Evolutionary conservation across 495 filamentous ascomycete species (phyloP).

Genomic region (Jackrogersella minutella): DNA sequence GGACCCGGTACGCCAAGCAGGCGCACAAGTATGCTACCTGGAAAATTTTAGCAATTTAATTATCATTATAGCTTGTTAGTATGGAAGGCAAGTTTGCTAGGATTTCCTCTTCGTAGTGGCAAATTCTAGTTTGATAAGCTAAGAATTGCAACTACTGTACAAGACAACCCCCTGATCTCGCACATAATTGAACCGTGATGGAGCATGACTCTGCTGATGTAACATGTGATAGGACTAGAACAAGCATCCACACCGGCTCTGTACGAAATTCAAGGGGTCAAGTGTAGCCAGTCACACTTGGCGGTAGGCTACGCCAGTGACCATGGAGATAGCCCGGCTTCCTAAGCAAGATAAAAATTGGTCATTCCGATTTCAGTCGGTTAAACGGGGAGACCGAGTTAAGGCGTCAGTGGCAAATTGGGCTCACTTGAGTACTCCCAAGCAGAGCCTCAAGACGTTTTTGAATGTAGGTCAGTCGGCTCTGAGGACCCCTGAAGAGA

Average conservation of each 20-base stretch:
- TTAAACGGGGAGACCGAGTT: background rate
- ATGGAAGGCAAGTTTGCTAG: background rate
- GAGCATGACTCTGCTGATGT: background rate
- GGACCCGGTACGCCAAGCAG: slow-evolving; percentile 10
- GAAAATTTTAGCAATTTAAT: background rate
- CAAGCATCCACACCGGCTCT: background rate
- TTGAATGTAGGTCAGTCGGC: background rate
- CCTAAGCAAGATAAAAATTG: background rate
- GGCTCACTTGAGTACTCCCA: background rate
- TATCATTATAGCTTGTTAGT: background rate
- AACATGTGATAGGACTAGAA: background rate
- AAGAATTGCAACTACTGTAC: background rate
- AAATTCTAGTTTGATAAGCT: background rate
- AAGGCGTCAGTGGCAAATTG: background rate
- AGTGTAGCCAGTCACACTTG: slow-evolving; percentile 1
- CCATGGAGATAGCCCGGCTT: background rate
- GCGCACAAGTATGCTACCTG: slow-evolving; percentile 6
- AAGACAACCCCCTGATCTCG: background rate
- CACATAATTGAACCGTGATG: background rate
- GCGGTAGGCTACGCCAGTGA: background rate
- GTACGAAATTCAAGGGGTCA: background rate
- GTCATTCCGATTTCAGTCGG: background rate
- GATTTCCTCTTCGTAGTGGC: background rate
- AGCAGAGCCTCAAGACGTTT: background rate
- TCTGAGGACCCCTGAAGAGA: background rate